Conservation (phyloP, 345 rosid genomes). For the Carallia brachiata region DNA sequence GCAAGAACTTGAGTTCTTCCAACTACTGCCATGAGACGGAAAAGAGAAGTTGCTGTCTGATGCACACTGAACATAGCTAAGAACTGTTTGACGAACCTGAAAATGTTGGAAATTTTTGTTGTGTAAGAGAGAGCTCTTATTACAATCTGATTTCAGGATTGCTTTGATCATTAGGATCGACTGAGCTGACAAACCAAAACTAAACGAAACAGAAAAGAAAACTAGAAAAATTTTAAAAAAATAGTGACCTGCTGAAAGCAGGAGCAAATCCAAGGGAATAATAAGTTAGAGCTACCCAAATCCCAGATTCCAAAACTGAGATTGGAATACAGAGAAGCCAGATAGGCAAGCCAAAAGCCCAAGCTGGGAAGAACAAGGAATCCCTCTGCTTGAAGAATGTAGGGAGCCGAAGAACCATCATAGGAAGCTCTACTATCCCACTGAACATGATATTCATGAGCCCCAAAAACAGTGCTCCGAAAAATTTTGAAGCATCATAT, state of each 20-base stretch:
- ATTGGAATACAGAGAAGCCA: constrained; percentile 62
- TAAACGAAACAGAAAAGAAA: neutral
- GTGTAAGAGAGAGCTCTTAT: no score
- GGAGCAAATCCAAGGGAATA: constrained; percentile 72
- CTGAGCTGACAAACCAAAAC: neutral
- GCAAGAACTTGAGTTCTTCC: neutral
- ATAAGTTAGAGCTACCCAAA: constrained; percentile 60
- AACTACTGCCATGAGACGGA: neutral
- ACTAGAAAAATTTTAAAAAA: neutral
- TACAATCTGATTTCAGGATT: no score
- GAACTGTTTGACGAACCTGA: neutral
- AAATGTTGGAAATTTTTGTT: neutral
- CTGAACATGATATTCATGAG: constrained; percentile 59
- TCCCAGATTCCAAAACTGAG: constrained; percentile 54
- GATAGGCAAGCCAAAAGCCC: constrained; percentile 65
- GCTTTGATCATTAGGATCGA: neutral
- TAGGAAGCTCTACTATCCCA: constrained; percentile 58
- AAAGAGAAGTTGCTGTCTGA: neutral
- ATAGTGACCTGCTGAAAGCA: constrained; percentile 46
- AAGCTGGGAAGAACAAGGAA: constrained; percentile 60
- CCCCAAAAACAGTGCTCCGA: constrained; percentile 61
- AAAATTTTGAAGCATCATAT: constrained; percentile 42
- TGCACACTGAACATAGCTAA: constrained; percentile 3
- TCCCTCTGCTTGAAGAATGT: constrained; percentile 74
- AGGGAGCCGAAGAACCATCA: constrained; percentile 62